These are phyloP conservation scores for Heimioporus sp. DNA, from an alignment of 768 basidiomycete genomes.

Conservation along the genomic window DNA sequence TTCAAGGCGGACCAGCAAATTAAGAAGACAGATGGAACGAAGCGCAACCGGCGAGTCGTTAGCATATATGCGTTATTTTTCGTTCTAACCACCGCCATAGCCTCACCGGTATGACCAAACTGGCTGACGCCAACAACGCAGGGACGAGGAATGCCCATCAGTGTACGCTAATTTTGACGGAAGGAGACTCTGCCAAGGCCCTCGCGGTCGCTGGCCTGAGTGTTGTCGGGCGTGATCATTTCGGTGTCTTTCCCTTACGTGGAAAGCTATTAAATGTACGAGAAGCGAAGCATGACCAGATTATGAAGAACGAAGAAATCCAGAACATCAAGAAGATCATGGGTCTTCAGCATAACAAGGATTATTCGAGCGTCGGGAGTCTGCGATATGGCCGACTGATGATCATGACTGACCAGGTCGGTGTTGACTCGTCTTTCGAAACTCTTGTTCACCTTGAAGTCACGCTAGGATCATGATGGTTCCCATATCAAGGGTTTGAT, in stretches of 20 bases:
- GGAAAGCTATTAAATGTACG: conserved; percentile 97
- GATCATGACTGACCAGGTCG: conserved; percentile 99
- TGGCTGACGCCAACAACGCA: conserved; percentile 97
- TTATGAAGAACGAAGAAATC: conserved; percentile 98
- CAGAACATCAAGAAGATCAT: conserved; percentile 98
- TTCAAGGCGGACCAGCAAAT: conserved; percentile 95
- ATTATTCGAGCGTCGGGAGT: conserved; percentile 63
- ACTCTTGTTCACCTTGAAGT: background rate
- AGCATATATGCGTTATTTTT: background rate
- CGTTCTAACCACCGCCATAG: conserved; percentile 38
- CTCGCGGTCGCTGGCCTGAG: conserved; percentile 92
- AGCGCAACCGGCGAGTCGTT: conserved; percentile 69
- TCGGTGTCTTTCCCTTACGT: conserved; percentile 96
- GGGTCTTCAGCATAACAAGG: conserved; percentile 92
- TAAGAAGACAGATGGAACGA: conserved; percentile 93
- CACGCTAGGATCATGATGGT: conserved; percentile 90
- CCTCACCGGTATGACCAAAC: conserved; percentile 86
- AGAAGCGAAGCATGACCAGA: conserved; percentile 93
- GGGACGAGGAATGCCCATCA: conserved; percentile 76
- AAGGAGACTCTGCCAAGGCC: conserved; percentile 99
- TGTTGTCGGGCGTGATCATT: conserved; percentile 95
- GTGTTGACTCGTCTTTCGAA: background rate
- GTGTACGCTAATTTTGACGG: conserved; percentile 95
- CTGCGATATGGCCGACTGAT: conserved; percentile 93
- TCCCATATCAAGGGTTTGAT: conserved; percentile 99